phyloP scores from a whole-genome alignment of 768 basidiomycete species.

The Amanita thiersii region DNA sequence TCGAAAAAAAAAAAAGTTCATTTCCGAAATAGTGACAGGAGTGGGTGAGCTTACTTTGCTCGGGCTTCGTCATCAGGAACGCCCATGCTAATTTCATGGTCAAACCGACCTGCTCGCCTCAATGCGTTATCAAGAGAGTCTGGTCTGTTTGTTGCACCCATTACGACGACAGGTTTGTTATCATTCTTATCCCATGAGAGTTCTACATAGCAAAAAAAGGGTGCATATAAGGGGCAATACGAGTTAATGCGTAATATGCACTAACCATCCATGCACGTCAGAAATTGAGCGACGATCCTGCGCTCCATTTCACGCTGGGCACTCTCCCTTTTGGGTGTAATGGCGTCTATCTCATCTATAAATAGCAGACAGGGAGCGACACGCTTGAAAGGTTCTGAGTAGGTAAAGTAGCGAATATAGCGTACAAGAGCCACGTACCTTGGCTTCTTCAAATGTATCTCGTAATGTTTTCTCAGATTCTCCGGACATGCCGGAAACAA shows the following conservation, averaged over 20 bases:
- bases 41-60: conserved; percentile 77
- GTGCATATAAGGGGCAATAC: neutral
- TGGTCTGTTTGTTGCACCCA: conserved; percentile 93
- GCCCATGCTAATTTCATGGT: conserved; percentile 96
- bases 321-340: conserved; percentile 95
- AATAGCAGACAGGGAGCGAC: conserved; percentile 91
- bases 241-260: neutral
- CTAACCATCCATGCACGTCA: conserved; percentile 98
- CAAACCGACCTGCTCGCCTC: conserved; percentile 89
- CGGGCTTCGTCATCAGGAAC: conserved; percentile 91
- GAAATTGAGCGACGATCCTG: conserved; percentile 92
- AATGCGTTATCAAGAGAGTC: conserved; percentile 93
- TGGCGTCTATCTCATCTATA: conserved; percentile 97
- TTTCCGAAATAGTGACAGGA: neutral
- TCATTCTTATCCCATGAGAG: conserved; percentile 94
- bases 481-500: conserved; percentile 97
- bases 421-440: conserved; percentile 36
- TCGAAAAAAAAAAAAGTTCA: conserved; percentile 21
- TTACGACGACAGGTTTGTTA: conserved; percentile 87
- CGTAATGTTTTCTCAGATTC: conserved; percentile 95
- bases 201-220: conserved; percentile 37
- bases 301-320: conserved; percentile 98
- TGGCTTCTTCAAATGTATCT: conserved; percentile 96
- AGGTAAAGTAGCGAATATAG: neutral
- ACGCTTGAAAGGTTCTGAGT: conserved; percentile 35